Percentiles rank a stretch among this genome's conserved stretches.
phyloP scores from a whole-genome alignment of 2,329 filamentous ascomycete species.

The Penicillium occitanis region DNA sequence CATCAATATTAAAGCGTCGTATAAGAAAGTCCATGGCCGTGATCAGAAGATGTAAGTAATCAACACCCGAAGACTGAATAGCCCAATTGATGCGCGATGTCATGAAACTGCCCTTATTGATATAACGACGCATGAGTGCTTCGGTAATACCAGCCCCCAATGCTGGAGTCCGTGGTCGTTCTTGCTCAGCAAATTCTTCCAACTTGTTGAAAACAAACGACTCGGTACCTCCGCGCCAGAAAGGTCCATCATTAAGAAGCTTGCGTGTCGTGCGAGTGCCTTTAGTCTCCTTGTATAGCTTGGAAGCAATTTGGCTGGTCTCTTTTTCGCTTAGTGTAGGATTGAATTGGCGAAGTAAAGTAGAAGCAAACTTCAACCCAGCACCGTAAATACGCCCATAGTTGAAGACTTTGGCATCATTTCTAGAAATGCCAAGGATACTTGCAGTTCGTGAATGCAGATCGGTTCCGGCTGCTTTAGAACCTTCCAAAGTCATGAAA shows the following conservation, averaged over 20 bases:
- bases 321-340: slow-evolving; percentile 75
- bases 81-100: slow-evolving; percentile 99
- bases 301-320: slow-evolving; percentile 72
- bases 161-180: slow-evolving; percentile 84
- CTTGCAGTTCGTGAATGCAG: slow-evolving; percentile 88
- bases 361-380: slow-evolving; percentile 87
- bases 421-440: slow-evolving; percentile 90
- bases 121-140: slow-evolving; percentile 82
- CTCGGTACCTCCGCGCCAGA: slow-evolving; percentile 96
- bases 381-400: slow-evolving; percentile 99
- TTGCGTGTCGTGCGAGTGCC: slow-evolving; percentile 80
- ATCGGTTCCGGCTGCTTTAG: slow-evolving; percentile 90
- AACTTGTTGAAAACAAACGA: slow-evolving; percentile 98
- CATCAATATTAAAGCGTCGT: slow-evolving; percentile 78
- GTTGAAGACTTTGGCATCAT: slow-evolving; percentile 97
- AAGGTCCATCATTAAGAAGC: slow-evolving; percentile 67
- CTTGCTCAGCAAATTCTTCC: slow-evolving; percentile 96
- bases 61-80: slow-evolving; percentile 94
- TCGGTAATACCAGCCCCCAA: slow-evolving; percentile 95
- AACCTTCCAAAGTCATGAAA: slow-evolving; percentile 98
- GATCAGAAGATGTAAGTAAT: slow-evolving; percentile 93
- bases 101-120: slow-evolving; percentile 88
- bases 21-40: slow-evolving; percentile 92
- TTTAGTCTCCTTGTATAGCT: slow-evolving; percentile 85
- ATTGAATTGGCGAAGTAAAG: slow-evolving; percentile 90